Evolutionary conservation across 345 rosid species (phyloP), one percentile per base, ranked within the genome.

Genomic region (Litchi chinensis): DNA sequence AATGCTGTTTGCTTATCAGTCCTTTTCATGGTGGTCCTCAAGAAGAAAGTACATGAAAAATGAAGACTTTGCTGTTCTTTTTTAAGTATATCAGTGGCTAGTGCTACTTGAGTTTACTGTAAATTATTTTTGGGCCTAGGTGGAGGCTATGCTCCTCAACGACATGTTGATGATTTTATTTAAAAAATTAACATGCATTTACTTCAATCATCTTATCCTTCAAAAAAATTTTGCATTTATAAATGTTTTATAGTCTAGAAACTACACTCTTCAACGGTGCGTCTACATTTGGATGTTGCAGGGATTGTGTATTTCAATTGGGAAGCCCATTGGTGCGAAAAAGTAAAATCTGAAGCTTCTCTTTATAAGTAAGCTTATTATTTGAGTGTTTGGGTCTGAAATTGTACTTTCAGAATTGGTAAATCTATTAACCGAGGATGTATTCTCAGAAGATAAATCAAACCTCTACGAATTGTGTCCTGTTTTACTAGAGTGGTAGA

Each of bases 231-330:
- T 41, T 22, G 44, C 44, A 44, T 69, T 75, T 75, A 11, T 78
- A 69, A 54, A 37, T 86, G 59, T 85, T 81, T 84, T 74, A 21
- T 87, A 81, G 84, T 69, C 76, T 86, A 81, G 88, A 79, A 76
- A 48, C 63, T 71, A 48, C 37, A 43, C 79, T 83, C 76, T 83
- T 84, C 91, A 88, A 82, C 79, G 21, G 82, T 89, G 90, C 92
- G 85, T 88, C 85, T 88, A 79, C 88, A 87, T 92, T 87, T 92
- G 91, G 77, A 83, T 88, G 89, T 92, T 85, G 92, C 92, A 87
- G 93, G 97, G 75, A 76, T 69, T 82, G 83, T 83, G 64, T 83
- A 43, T 67, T 81, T 83, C 81, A 79, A 79, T 90, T 88, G 87
- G 81, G 86, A 81, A 84, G 88, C 86, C 81, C 83, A 88, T 86